phyloP scores from a whole-genome alignment of 331 rosid genomes.

The Arachis monticola region DNA sequence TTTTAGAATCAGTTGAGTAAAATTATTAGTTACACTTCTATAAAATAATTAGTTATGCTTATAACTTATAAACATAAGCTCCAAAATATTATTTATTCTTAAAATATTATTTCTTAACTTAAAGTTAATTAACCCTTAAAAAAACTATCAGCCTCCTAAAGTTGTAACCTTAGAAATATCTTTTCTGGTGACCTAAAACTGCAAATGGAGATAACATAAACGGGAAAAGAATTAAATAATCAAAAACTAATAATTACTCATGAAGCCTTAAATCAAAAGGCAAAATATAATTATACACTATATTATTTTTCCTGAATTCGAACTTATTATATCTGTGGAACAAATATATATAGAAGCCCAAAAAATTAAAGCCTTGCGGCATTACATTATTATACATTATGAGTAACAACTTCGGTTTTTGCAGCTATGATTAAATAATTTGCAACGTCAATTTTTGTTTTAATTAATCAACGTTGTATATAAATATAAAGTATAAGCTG shows the following conservation, averaged over 20 bases:
- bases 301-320: not conserved
- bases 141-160: too few species aligned
- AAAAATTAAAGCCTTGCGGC: constrained; percentile 40
- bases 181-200: not conserved
- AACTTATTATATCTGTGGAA: constrained; percentile 31
- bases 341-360: constrained; percentile 22
- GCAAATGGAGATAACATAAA: not conserved
- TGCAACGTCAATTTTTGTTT: not conserved
- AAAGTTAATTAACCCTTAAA: too few species aligned
- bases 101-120: too few species aligned
- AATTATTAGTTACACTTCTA: too few species aligned
- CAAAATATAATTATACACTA: not conserved
- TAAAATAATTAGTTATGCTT: too few species aligned
- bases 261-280: not conserved
- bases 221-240: too few species aligned
- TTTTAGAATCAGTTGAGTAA: too few species aligned
- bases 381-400: constrained; percentile 15
- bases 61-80: too few species aligned
- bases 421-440: not conserved
- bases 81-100: too few species aligned
- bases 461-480: not conserved
- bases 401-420: not conserved
- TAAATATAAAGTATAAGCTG: too few species aligned
- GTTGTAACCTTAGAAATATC: too few species aligned
- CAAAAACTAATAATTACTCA: too few species aligned